Conservation (phyloP, 305 asterid species). For the Andrographis paniculata region DNA sequence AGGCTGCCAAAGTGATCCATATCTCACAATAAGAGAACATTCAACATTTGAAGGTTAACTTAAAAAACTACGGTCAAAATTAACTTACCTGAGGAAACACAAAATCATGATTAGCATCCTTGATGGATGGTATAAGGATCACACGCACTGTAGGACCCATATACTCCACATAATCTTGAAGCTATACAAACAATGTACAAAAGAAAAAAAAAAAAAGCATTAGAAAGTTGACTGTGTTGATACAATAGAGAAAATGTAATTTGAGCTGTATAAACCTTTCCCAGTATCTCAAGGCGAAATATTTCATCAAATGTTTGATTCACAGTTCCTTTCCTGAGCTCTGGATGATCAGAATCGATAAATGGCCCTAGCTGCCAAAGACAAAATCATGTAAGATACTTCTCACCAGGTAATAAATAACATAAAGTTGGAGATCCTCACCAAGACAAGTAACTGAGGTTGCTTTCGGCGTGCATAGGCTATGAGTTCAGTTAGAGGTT, state of each 20-base stretch:
- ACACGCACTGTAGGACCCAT: conserved; percentile 78
- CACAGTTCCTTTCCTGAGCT: conserved; percentile 56
- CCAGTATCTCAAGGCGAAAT: conserved; percentile 66
- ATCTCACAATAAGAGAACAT: conserved; percentile 13
- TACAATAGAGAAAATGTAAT: conserved; percentile 14
- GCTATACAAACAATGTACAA: conserved; percentile 34
- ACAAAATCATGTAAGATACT: conserved; percentile 24
- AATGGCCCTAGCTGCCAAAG: conserved; percentile 81
- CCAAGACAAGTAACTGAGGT: conserved; percentile 87
- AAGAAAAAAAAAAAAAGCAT: conserved; percentile 14
- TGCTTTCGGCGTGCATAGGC: conserved; percentile 82
- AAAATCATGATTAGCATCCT: conserved; percentile 92
- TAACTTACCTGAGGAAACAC: conserved; percentile 82
- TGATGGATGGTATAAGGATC: conserved; percentile 77
- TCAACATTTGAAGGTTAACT: conserved; percentile 10
- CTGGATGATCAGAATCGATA: conserved; percentile 88
- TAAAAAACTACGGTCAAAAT: background rate
- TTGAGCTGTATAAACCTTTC: conserved; percentile 46
- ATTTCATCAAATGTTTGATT: conserved; percentile 66
- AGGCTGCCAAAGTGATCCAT: conserved; percentile 53
- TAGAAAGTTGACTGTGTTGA: conserved; percentile 13
- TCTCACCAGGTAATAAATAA: background rate
- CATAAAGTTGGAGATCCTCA: conserved; percentile 20
- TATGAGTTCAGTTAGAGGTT: conserved; percentile 81
- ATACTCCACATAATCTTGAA: conserved; percentile 87